Evolutionary conservation across 208 protist genomes (phyloP).

Genomic region (Leishmania martiniquensis): DNA sequence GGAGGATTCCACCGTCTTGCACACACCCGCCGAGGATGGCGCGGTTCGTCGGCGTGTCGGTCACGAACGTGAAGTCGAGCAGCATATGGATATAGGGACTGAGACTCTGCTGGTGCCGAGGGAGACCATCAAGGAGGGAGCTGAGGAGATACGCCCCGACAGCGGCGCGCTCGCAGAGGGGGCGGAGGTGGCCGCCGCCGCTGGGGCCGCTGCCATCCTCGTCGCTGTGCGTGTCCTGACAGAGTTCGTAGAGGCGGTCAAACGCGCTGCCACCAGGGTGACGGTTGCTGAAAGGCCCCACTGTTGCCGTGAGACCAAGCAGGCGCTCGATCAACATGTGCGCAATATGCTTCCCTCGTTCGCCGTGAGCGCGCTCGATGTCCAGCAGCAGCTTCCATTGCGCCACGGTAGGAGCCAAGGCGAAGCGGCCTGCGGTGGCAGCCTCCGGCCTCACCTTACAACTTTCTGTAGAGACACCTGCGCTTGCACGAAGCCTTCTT

Average conservation of each 20-base stretch:
- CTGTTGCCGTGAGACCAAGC: slow-evolving; percentile 1
- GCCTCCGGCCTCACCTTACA: background rate
- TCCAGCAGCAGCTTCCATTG: slow-evolving; percentile 19
- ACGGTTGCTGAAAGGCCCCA: slow-evolving; percentile 6
- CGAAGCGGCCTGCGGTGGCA: background rate
- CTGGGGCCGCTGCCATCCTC: slow-evolving; percentile 1
- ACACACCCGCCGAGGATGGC: slow-evolving; percentile 33
- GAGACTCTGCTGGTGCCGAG: slow-evolving; percentile 63
- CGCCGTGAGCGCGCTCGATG: slow-evolving; percentile 15
- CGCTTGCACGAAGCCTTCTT: too few species aligned
- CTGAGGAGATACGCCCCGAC: slow-evolving; percentile 65
- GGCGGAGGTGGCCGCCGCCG: slow-evolving; percentile 21
- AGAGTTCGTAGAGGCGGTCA: background rate
- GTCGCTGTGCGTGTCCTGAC: background rate
- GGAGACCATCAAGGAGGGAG: slow-evolving; percentile 43
- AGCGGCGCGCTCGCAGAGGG: slow-evolving; percentile 51
- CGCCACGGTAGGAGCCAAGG: slow-evolving; percentile 3
- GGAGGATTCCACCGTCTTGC: slow-evolving; percentile 31
- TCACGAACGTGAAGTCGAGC: slow-evolving; percentile 70
- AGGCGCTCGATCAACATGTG: slow-evolving; percentile 17
- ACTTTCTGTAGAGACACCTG: background rate
- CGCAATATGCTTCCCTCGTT: slow-evolving; percentile 15
- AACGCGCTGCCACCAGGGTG: background rate
- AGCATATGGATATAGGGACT: slow-evolving; percentile 62
- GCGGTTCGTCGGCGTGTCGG: slow-evolving; percentile 47